A percentile compares a stretch with the other conserved stretches of the same genome.
phyloP scores from a whole-genome alignment of 176 grass and related monocot species.

The Canna indica region DNA sequence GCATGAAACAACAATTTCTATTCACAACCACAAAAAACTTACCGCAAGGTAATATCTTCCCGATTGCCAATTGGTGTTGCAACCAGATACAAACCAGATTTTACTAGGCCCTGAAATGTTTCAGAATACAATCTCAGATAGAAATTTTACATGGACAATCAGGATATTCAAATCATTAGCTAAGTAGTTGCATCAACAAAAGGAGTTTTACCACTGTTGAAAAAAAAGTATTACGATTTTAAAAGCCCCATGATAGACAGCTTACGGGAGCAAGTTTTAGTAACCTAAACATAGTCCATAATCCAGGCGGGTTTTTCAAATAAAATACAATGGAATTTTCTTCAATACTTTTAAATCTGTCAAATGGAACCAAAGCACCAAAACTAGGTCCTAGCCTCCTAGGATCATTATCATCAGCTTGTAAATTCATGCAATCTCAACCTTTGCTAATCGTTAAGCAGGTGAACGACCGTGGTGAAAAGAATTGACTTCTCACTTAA shows the following conservation, averaged over 20 bases:
- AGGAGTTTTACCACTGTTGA: not conserved
- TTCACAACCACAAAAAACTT: constrained; percentile 13
- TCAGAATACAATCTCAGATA: too few relatives aligned
- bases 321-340: not conserved
- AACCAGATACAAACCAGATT: constrained; percentile 82
- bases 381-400: too few relatives aligned
- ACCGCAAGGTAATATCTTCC: constrained; percentile 96
- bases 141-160: not conserved
- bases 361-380: not conserved
- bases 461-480: too few relatives aligned
- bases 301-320: not conserved
- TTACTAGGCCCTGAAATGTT: constrained; percentile 28
- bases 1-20: not conserved
- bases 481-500: too few relatives aligned
- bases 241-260: not conserved
- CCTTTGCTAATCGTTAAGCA: too few relatives aligned
- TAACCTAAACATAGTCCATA: not conserved
- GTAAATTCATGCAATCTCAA: too few relatives aligned
- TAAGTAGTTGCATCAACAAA: not conserved
- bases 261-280: not conserved
- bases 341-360: not conserved
- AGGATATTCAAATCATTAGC: not conserved
- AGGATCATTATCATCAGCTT: too few relatives aligned
- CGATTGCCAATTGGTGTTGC: constrained; percentile 97
- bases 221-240: not conserved